Evolutionary conservation across 768 basidiomycete species (phyloP).

Genomic region (Russula sp.): DNA sequence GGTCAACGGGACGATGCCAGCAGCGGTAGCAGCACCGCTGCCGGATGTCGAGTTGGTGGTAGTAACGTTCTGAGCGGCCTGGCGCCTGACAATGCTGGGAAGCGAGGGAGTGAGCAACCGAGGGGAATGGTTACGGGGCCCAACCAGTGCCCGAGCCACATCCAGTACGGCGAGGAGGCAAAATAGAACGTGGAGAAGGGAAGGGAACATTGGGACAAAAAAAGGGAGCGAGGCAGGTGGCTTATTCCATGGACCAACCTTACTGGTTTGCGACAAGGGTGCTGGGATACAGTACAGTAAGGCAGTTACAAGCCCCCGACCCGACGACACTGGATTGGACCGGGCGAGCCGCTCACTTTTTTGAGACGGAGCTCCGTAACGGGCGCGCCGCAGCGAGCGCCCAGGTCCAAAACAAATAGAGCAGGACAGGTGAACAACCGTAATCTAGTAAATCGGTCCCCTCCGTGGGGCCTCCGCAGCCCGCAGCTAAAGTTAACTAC

Average conservation of each 20-base stretch:
- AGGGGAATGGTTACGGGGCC: background rate
- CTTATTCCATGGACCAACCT: slow-evolving; percentile 2
- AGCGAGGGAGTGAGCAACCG: slow-evolving; percentile 6
- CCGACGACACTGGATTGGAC: too few species aligned
- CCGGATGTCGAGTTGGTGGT: slow-evolving; percentile 5
- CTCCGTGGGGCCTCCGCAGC: background rate
- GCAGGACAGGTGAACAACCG: too few species aligned
- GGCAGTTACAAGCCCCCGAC: too few species aligned
- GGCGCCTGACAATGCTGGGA: slow-evolving; percentile 16
- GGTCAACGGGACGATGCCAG: slow-evolving; percentile 12
- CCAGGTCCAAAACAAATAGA: too few species aligned
- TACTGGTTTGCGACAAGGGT: background rate
- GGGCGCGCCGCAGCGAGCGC: too few species aligned
- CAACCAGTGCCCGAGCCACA: slow-evolving; percentile 13
- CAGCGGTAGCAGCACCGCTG: background rate
- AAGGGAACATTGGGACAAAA: slow-evolving; percentile 6
- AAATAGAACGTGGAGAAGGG: background rate
- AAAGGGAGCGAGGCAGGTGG: background rate
- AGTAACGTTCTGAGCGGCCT: slow-evolving; percentile 3
- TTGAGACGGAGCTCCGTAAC: too few species aligned
- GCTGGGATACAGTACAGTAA: too few species aligned
- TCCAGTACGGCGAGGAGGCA: slow-evolving; percentile 15
- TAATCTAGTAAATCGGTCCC: background rate
- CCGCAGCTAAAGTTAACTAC: too few species aligned
- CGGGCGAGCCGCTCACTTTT: too few species aligned